Evolutionary conservation across 495 filamentous ascomycete species (phyloP), one percentile per base, ranked within the genome.

Genomic region (Saxophila tyrrhenica): DNA sequence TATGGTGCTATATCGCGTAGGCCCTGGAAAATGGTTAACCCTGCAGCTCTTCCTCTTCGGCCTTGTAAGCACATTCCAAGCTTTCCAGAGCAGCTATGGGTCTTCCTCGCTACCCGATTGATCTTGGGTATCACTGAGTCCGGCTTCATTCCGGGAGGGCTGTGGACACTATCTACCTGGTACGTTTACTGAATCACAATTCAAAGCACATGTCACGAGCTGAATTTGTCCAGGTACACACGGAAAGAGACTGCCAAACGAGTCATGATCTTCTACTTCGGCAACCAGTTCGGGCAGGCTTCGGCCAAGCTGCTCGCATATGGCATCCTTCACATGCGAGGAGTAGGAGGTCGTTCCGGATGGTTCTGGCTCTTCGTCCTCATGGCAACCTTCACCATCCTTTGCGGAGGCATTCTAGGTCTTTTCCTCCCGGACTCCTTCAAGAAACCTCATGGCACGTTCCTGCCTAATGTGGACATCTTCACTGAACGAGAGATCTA

Each of bases 131-230:
- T 50, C 29, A 50, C 48, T 41, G 80, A 83, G 54, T 72, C 73
- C 3, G 79, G 78, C 0, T 83, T 80, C 57, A 81, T 81, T 54
- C 79, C 79, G 13, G 78, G 73, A 21, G 73, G 75, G 3, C 65
- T 83, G 0, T 83, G 76, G 47, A 79, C 78, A 23, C 68, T 81
- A 21, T 78, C 48, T 20, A 50, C 48, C 13, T 50, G 79, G 78
- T 83, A 81, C 57, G 80, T 76, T 62, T 71, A 65, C n/a, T n/a
- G n/a, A 70, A 72, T 3, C 78, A 82, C 58, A 75, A 72, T 0
- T 75, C 72, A 61, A 67, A 76, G 23, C 74, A n/a, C n/a, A n/a
- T n/a, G n/a, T n/a, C n/a, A n/a, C n/a, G n/a, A n/a, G 17, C 41
- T 44, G 19, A 44, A 5, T n/a, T 72, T 3, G 80, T 3, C 8